Evolutionary conservation across 1,139 yeast species (phyloP), one percentile per base, ranked within the genome.

Genomic region (Kodamaea derodonti): DNA sequence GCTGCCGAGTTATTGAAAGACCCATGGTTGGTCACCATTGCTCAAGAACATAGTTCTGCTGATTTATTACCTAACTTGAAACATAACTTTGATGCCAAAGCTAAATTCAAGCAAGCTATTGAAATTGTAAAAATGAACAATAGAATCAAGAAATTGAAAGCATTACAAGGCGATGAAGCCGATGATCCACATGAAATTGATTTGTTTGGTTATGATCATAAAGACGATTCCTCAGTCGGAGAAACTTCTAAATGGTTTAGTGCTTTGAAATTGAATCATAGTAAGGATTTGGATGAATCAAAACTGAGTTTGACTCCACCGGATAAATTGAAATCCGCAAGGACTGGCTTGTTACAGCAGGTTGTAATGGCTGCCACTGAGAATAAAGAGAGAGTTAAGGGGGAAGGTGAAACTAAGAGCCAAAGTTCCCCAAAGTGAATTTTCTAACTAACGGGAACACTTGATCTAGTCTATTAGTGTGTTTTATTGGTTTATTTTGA

Each of bases 31-130:
- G 69, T 68, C 3, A 53, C 68, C 27, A 60, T 69, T 36, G 72
- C 78, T 9, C 60, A 68, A 34, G 55, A 67, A 36, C 76, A 75
- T 47, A 61, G 58, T 37, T 69, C 72, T 29, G 62, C 70, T 29
- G 94, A 86, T 57, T 70, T 86, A 64, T 68, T 84, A 57, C 95
- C 95, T 23, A 60, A 62, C 50, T 61, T 69, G 50, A 65, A 62
- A 62, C 77, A 79, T 51, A 85, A 85, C 34, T 85, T 88, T 70
- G 80, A 84, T 56, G 95, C 95, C 27, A 85, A 84, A 54, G 74
- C 77, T 55, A 88, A 84, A 58, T 82, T 92, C 64, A 78, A 80
- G 54, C 87, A 84, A 51, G 97, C 95, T 24, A 83, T 87, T 46
- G 94, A 84, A 54, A 71, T 85, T 51, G 88, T 87, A 35, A 78